These are phyloP conservation scores for Pneumocystis oryctolagi DNA, from an alignment of 1,139 yeast species.

Conservation along the genomic window DNA sequence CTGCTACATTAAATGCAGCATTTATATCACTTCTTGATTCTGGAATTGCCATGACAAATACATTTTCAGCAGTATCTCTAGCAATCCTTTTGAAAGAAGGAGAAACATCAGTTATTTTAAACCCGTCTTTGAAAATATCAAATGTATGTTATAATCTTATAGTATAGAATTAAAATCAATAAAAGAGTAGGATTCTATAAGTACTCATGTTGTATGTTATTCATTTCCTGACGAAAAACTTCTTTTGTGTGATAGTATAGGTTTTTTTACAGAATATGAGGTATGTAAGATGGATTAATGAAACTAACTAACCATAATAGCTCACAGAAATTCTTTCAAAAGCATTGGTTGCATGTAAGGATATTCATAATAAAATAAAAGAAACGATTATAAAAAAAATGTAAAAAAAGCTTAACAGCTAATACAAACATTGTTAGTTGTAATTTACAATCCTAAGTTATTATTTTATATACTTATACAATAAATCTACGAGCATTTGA, in stretches of 20 bases:
- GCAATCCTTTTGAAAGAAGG: background rate
- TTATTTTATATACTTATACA: background rate
- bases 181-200: background rate
- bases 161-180: background rate
- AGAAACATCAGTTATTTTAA: background rate
- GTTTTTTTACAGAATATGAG: background rate
- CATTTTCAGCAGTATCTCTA: background rate
- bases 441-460: background rate
- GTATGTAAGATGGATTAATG: background rate
- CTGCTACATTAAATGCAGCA: background rate
- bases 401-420: background rate
- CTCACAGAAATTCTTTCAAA: background rate
- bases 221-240: background rate
- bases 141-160: background rate
- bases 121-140: background rate
- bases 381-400: background rate
- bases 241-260: background rate
- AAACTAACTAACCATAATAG: background rate
- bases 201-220: constrained; percentile 1
- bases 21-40: background rate
- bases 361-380: background rate
- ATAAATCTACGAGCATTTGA: background rate
- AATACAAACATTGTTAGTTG: background rate
- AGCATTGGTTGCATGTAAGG: background rate
- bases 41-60: background rate